phyloP scores from a whole-genome alignment of 306 rosid species.

The Pterocarpus macrocarpus region DNA sequence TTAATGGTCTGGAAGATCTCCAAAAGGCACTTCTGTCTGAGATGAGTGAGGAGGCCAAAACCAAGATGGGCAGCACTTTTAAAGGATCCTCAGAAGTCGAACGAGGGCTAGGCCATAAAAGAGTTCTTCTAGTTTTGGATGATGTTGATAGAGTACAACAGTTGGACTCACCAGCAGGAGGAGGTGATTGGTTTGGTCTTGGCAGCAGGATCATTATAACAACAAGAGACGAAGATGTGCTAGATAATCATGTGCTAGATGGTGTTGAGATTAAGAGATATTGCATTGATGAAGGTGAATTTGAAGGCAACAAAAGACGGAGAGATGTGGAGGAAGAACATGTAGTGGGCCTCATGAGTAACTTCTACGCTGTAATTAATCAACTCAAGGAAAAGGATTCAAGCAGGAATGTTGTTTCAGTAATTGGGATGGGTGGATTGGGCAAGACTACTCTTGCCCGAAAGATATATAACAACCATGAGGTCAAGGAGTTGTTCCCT shows the following conservation, averaged over 20 bases:
- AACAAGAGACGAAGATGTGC: neutral
- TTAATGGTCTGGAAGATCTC: neutral
- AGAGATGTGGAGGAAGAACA: neutral
- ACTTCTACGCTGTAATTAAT: neutral
- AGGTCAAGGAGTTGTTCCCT: neutral
- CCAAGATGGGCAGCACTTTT: neutral
- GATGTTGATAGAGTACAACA: neutral
- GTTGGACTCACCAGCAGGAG: neutral
- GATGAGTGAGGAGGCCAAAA: neutral
- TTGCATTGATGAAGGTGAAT: neutral
- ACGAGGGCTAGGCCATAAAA: neutral
- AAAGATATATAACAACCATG: neutral
- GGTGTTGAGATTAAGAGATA: neutral
- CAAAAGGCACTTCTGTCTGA: slow-evolving; percentile 8
- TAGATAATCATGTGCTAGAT: neutral
- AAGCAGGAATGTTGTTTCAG: neutral
- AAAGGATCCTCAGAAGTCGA: neutral
- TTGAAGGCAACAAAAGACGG: too few relatives aligned
- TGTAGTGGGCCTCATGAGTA: neutral
- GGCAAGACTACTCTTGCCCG: neutral
- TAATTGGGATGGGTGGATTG: neutral
- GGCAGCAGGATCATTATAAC: slow-evolving; percentile 34
- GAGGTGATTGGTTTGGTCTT: neutral
- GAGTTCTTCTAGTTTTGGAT: slow-evolving; percentile 28
- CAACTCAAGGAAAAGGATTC: neutral